Evolutionary conservation across 2,329 filamentous ascomycete genomes (phyloP).

Genomic region (Scolecobasidium constrictum): DNA sequence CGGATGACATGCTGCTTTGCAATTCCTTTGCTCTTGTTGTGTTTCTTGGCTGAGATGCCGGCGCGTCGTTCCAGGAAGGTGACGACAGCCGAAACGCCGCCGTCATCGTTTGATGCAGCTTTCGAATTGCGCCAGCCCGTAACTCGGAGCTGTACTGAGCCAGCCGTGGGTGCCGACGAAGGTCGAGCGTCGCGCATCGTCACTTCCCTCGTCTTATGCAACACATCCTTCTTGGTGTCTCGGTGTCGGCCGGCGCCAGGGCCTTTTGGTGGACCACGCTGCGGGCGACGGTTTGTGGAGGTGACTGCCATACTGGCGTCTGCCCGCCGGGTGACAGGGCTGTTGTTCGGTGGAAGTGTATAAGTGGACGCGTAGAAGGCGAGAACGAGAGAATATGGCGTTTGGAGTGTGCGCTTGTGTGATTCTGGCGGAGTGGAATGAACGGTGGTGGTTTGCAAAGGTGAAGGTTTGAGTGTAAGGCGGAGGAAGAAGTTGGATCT

Average conservation of each 20-base stretch:
- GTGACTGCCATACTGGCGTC: neutral
- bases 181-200: slow-evolving; percentile 5
- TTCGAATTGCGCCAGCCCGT: slow-evolving; percentile 6
- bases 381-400: no score
- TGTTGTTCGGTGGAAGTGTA: no score
- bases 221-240: neutral
- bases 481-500: no score
- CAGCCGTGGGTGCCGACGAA: neutral
- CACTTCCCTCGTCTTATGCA: slow-evolving; percentile 1
- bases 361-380: no score
- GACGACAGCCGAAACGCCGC: slow-evolving; percentile 1
- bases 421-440: no score
- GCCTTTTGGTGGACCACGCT: neutral
- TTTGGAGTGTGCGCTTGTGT: no score
- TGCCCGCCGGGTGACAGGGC: no score
- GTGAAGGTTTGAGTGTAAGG: no score
- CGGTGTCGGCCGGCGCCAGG: neutral
- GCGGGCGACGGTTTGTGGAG: neutral
- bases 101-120: slow-evolving; percentile 1
- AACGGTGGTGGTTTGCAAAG: no score
- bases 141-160: slow-evolving; percentile 10
- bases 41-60: slow-evolving; percentile 1
- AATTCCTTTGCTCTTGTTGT: slow-evolving; percentile 1
- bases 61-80: slow-evolving; percentile 5
- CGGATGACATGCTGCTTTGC: neutral